Conservation (phyloP, 208 protist species). For the Acanthamoeba castellanii region DNA sequence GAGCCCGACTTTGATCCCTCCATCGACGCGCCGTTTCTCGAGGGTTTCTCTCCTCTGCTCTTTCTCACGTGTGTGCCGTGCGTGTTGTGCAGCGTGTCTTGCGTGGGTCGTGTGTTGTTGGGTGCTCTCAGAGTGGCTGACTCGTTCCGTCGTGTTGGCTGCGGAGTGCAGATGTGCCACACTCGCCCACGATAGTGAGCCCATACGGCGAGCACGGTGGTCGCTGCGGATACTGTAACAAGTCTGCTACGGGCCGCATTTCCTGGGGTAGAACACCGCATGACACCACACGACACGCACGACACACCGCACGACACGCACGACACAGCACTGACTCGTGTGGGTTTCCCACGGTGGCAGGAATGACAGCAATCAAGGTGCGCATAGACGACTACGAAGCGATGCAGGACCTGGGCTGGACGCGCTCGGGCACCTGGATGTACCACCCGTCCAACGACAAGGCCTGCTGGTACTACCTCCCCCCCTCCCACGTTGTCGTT, state of each 20-base stretch:
- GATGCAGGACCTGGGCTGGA: conserved; percentile 85
- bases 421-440: conserved; percentile 84
- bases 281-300: neutral
- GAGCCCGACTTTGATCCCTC: conserved; percentile 46
- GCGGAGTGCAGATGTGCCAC: neutral
- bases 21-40: conserved; percentile 25
- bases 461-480: conserved; percentile 76
- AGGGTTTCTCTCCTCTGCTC: neutral
- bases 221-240: conserved; percentile 43
- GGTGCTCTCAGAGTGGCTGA: neutral
- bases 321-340: neutral
- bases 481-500: neutral
- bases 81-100: too few relatives aligned
- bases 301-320: neutral
- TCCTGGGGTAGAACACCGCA: neutral
- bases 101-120: neutral
- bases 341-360: neutral
- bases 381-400: conserved; percentile 81
- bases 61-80: neutral
- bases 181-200: neutral
- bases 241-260: neutral
- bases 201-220: conserved; percentile 19
- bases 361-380: neutral
- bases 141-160: neutral
- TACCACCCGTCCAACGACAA: conserved; percentile 81